Base-by-base conservation (phyloP, 2,329 filamentous ascomycete genomes). In the Neonectria hederae region DNA sequence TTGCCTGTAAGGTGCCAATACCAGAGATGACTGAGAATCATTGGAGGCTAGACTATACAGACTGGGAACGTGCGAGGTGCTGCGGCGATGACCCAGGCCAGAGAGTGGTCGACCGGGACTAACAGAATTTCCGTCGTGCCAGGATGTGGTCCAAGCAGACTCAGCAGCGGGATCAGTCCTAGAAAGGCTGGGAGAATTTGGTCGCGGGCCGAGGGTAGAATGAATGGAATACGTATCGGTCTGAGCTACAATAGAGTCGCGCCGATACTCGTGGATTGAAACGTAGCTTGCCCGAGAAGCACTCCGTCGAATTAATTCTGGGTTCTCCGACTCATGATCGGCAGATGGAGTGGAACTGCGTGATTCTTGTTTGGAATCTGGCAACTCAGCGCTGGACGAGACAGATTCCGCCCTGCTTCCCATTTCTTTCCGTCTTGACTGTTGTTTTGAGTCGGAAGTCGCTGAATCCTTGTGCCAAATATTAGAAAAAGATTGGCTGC, bases 21-120 rank as follows among this genome's bases (percentile, higher is more conserved):
- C 77, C 6, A 89, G 75, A 0, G 87, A 88, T 2, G 82, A 80
- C 63, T 87, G 83, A 0, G 86, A 89, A 55, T 82, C 84, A 65
- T 84, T 86, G 0, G 86, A 86, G 21, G 81, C 82, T 3, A 90
- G 76, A 4, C 87, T 90, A 72, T 90, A 90, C 17, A 90, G 84
- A 66, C 87, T 90, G 2, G 83, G 82, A 0, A 81, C 79, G 62
- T 83, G 76, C 14, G 76, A 75, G 26, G 68, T 59, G 11, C 65
- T 67, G 30, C 71, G 74, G 14, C 69, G 70, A 52, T 75, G 75
- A 19, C 61, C 59, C 26, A 69, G 69, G 9, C 56, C 67, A 0
- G 75, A 71, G 3, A 66, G 69, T 5, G 73, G 70, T 9, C 72
- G 68, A 2, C 65, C 57, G n/a, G 70, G 63, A n/a, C 59, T 62